phyloP scores from a whole-genome alignment of 2,329 filamentous ascomycete genomes.

The Aotearoamyces nothofagi region DNA sequence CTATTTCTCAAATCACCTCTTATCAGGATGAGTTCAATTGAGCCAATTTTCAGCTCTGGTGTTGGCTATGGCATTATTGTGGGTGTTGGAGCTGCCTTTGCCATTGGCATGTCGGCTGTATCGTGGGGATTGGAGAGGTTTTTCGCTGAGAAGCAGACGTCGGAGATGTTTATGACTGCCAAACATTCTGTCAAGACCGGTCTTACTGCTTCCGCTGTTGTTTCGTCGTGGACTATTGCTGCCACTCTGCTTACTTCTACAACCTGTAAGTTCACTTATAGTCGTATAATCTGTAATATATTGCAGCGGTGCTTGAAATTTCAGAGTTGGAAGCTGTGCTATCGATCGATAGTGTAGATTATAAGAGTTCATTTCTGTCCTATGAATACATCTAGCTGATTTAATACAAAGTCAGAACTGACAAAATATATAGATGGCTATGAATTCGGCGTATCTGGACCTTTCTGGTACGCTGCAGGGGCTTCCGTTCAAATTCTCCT shows the following conservation, averaged over 20 bases:
- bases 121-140: slow-evolving; percentile 4
- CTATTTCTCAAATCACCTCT: too few species aligned
- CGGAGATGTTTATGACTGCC: slow-evolving; percentile 40
- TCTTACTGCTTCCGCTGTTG: slow-evolving; percentile 34
- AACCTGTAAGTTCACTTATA: slow-evolving; percentile 37
- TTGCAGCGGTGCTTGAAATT: slow-evolving; percentile 32
- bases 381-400: too few species aligned
- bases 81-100: slow-evolving; percentile 24
- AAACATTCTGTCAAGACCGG: slow-evolving; percentile 34
- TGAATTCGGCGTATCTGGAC: slow-evolving; percentile 35
- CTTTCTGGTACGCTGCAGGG: slow-evolving; percentile 36
- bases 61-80: slow-evolving; percentile 28
- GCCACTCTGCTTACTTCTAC: slow-evolving; percentile 49
- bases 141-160: slow-evolving; percentile 10
- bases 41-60: slow-evolving; percentile 15
- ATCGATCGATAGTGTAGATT: too few species aligned
- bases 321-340: too few species aligned
- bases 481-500: slow-evolving; percentile 40
- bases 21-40: too few species aligned
- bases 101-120: slow-evolving; percentile 23
- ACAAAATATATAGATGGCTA: too few species aligned
- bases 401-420: too few species aligned
- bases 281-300: slow-evolving; percentile 30
- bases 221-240: slow-evolving; percentile 59
- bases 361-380: too few species aligned